Evolutionary conservation across 345 rosid genomes (phyloP).

Genomic region (Cardamine occulta): DNA sequence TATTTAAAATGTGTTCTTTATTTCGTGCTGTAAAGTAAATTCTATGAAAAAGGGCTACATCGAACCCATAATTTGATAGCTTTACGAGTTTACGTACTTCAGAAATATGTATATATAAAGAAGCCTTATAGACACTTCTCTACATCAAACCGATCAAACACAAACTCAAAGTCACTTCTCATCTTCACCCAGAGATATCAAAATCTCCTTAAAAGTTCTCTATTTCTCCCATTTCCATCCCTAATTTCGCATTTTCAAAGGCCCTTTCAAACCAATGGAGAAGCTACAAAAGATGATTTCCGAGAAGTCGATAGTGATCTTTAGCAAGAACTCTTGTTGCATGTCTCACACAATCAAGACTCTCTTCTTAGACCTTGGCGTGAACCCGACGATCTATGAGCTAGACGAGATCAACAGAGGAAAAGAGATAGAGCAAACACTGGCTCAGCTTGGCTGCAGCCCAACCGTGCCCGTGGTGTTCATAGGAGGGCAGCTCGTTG

Average conservation of each 20-base stretch:
- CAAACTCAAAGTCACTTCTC: constrained; percentile 26
- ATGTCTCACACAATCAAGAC: constrained; percentile 81
- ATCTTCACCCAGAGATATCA: constrained; percentile 7
- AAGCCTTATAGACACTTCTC: constrained; percentile 4
- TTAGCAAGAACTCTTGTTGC: constrained; percentile 77
- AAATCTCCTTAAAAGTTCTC: not conserved
- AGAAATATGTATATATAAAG: constrained; percentile 22
- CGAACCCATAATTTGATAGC: constrained; percentile 4
- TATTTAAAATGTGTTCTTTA: constrained; percentile 13
- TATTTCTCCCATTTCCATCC: not conserved
- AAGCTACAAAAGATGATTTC: constrained; percentile 60
- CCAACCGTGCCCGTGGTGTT: constrained; percentile 73
- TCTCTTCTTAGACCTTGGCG: constrained; percentile 72
- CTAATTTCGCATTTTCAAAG: not conserved
- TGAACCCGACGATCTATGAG: constrained; percentile 66
- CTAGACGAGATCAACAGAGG: constrained; percentile 71
- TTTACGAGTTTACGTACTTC: not conserved
- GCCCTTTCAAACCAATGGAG: constrained; percentile 50
- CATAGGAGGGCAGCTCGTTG: constrained; percentile 80
- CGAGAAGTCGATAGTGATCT: constrained; percentile 81
- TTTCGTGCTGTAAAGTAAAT: constrained; percentile 9
- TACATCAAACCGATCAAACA: constrained; percentile 20
- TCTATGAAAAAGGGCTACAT: not conserved
- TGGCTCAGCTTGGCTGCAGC: constrained; percentile 68
- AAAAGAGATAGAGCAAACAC: constrained; percentile 72